Percentiles rank a stretch among this genome's conserved stretches.
Conservation (phyloP, 768 basidiomycete genomes). For the Paxillus rubicundulus region DNA sequence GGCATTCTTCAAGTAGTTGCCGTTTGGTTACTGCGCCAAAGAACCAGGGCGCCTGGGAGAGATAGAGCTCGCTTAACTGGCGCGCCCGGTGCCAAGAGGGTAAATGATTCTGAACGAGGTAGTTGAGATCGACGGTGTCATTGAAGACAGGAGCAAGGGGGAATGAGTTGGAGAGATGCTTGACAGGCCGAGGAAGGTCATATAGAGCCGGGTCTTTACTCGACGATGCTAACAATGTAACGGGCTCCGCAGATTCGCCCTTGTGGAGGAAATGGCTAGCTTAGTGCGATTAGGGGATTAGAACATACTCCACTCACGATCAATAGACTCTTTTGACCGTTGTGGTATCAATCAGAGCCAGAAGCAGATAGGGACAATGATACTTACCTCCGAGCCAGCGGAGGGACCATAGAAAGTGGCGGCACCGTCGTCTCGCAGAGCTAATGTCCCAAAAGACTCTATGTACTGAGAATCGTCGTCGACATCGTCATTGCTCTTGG, state of each 20-base stretch:
- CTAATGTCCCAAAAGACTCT: constrained; percentile 68
- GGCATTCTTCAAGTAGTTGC: constrained; percentile 61
- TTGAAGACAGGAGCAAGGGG: constrained; percentile 44
- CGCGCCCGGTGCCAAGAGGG: constrained; percentile 59
- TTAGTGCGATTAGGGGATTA: background rate
- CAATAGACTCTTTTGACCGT: constrained; percentile 44
- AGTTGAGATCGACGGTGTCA: constrained; percentile 40
- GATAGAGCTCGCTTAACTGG: constrained; percentile 63
- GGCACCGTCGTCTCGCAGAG: constrained; percentile 66
- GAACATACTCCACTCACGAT: constrained; percentile 41
- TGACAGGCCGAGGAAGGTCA: constrained; percentile 25
- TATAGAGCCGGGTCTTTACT: background rate
- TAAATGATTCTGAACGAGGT: constrained; percentile 48
- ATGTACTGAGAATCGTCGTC: constrained; percentile 52
- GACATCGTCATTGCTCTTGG: constrained; percentile 25
- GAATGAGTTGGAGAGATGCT: constrained; percentile 40
- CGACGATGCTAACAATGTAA: background rate
- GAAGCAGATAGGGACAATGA: constrained; percentile 23
- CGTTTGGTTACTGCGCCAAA: constrained; percentile 65
- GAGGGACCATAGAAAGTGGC: constrained; percentile 72
- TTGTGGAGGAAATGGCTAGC: constrained; percentile 4
- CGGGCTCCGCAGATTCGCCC: constrained; percentile 21
- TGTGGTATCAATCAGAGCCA: constrained; percentile 1
- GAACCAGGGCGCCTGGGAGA: constrained; percentile 80
- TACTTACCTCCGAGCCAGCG: constrained; percentile 66